Percentiles rank a stretch among this genome's conserved stretches.
These are phyloP conservation scores for Stagonosporopsis vannaccii DNA, from an alignment of 2,329 filamentous ascomycete species.

Conservation along the genomic window DNA sequence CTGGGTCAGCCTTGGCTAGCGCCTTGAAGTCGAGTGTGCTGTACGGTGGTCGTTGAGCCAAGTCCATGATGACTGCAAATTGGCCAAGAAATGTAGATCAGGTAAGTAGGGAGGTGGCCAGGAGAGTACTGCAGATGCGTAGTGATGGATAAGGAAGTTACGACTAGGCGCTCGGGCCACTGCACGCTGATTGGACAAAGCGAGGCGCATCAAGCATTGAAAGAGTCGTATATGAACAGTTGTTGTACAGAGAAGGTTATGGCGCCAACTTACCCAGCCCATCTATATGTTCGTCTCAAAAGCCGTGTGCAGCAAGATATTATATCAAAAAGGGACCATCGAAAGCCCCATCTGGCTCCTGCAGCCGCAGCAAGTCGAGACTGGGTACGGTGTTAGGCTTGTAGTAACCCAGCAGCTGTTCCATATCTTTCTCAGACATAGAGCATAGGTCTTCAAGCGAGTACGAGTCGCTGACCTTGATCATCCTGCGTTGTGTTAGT, in stretches of 20 bases:
- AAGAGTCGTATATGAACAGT: slow-evolving; percentile 20
- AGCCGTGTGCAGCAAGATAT: not conserved
- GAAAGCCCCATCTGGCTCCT: slow-evolving; percentile 52
- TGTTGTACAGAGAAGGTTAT: slow-evolving; percentile 24
- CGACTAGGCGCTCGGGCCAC: slow-evolving; percentile 24
- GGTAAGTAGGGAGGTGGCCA: not conserved
- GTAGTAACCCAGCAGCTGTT: slow-evolving; percentile 80
- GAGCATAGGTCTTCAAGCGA: slow-evolving; percentile 82
- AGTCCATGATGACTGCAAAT: slow-evolving; percentile 26
- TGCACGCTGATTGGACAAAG: slow-evolving; percentile 30
- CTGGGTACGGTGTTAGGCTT: slow-evolving; percentile 54
- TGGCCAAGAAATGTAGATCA: not conserved
- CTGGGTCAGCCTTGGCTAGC: slow-evolving; percentile 65
- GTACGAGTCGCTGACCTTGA: slow-evolving; percentile 86
- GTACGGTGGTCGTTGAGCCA: slow-evolving; percentile 53
- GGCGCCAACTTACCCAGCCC: slow-evolving; percentile 21
- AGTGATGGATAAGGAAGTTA: not conserved
- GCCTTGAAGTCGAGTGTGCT: slow-evolving; percentile 67
- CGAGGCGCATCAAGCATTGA: slow-evolving; percentile 2
- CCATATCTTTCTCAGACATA: slow-evolving; percentile 83
- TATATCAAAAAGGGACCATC: slow-evolving; percentile 57
- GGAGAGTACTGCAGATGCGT: not conserved
- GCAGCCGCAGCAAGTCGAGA: slow-evolving; percentile 52
- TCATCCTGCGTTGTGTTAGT: slow-evolving; percentile 73
- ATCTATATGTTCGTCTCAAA: slow-evolving; percentile 5